A percentile compares a stretch with the other conserved stretches of the same genome.
Conservation (phyloP, 163 green algal species). For the Coccomyxa subellipsoidea region DNA sequence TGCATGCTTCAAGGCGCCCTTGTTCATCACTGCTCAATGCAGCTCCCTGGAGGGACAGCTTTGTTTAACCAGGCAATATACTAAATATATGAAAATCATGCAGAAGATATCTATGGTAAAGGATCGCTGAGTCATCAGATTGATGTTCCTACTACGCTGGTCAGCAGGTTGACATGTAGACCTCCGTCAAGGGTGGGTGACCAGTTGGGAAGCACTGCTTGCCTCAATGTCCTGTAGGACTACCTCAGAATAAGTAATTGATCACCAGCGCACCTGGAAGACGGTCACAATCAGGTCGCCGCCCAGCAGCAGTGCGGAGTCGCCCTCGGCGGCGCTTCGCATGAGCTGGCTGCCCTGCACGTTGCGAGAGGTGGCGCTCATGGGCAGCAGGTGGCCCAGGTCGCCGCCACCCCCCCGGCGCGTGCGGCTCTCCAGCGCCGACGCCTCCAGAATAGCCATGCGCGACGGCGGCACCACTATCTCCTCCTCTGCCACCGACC, state of each 20-base stretch:
- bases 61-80: too few species aligned
- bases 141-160: too few species aligned
- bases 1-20: neutral
- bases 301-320: constrained; percentile 57
- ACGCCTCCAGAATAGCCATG: neutral
- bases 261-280: constrained; percentile 5
- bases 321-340: constrained; percentile 27
- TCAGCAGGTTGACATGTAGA: too few species aligned
- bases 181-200: too few species aligned
- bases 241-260: neutral
- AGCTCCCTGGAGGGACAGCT: too few species aligned
- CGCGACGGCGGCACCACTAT: neutral
- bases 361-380: neutral
- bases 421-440: neutral
- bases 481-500: neutral
- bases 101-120: too few species aligned
- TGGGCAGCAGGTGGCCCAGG: constrained; percentile 7
- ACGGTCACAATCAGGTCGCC: constrained; percentile 67
- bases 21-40: too few species aligned
- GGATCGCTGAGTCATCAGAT: too few species aligned
- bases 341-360: constrained; percentile 19
- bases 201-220: too few species aligned
- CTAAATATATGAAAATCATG: too few species aligned
- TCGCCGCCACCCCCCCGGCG: neutral
- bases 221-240: too few species aligned